These are phyloP conservation scores for Wallacemonas sp. DNA, from an alignment of 208 protist species.

Conservation along the genomic window DNA sequence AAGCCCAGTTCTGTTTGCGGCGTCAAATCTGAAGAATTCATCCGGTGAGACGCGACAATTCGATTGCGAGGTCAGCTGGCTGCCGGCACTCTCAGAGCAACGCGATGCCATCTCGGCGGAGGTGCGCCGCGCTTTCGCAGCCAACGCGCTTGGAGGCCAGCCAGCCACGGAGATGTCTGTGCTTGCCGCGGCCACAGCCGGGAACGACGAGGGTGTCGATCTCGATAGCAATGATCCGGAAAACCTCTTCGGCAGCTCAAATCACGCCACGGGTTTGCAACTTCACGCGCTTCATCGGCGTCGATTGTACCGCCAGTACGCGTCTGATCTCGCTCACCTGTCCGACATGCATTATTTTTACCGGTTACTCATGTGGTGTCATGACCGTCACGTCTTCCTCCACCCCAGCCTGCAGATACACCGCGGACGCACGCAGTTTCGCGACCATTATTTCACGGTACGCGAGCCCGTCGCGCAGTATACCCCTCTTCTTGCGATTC, in stretches of 20 bases:
- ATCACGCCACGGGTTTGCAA: not conserved
- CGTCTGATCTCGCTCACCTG: constrained; percentile 49
- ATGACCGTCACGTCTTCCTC: constrained; percentile 77
- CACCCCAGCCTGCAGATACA: constrained; percentile 58
- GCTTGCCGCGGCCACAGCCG: not conserved
- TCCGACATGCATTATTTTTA: constrained; percentile 81
- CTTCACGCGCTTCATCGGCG: constrained; percentile 63
- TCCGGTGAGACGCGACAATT: not conserved
- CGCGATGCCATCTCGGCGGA: constrained; percentile 8
- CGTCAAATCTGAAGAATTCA: constrained; percentile 3
- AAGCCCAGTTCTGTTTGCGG: constrained; percentile 1
- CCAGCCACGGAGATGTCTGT: not conserved
- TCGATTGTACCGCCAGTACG: constrained; percentile 55
- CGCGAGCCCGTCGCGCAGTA: constrained; percentile 42
- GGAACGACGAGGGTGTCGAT: constrained; percentile 1
- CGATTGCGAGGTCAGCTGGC: constrained; percentile 11
- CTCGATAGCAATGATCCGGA: constrained; percentile 4
- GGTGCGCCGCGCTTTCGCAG: not conserved
- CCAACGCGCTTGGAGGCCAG: not conserved
- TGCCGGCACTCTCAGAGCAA: constrained; percentile 1
- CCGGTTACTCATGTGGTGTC: constrained; percentile 88
- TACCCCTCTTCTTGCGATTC: constrained; percentile 83
- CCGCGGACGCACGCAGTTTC: constrained; percentile 45
- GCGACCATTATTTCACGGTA: constrained; percentile 79
- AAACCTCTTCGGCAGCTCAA: not conserved